phyloP scores from a whole-genome alignment of 192 early-diverging fungal genomes.

The Geranomyces michiganensis region DNA sequence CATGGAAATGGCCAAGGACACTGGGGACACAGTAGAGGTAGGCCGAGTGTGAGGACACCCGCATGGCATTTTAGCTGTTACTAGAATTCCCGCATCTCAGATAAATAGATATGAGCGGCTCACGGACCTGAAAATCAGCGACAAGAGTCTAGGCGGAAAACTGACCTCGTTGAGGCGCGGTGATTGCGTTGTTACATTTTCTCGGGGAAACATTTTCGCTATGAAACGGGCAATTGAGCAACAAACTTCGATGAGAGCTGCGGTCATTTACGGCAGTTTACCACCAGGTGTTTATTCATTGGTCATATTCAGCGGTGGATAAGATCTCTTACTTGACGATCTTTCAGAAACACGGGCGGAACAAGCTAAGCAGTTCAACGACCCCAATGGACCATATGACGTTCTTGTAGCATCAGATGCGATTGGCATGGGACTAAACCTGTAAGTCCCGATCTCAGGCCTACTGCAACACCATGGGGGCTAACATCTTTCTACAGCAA shows the following conservation, averaged over 20 bases:
- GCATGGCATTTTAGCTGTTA: too few species aligned
- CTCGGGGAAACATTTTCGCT: slow-evolving; percentile 75
- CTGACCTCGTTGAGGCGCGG: slow-evolving; percentile 69
- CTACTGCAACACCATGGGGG: slow-evolving; percentile 9
- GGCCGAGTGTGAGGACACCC: too few species aligned
- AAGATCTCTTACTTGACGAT: background rate
- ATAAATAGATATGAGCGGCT: slow-evolving; percentile 78
- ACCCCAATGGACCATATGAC: slow-evolving; percentile 71
- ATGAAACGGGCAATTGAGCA: slow-evolving; percentile 78
- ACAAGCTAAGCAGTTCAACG: slow-evolving; percentile 92
- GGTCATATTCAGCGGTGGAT: background rate
- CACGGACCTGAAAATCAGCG: slow-evolving; percentile 62
- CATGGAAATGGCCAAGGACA: slow-evolving; percentile 64
- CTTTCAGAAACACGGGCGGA: slow-evolving; percentile 73
- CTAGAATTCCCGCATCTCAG: background rate
- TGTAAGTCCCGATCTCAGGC: slow-evolving; percentile 41
- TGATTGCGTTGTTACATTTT: slow-evolving; percentile 92
- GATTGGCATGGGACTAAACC: slow-evolving; percentile 95
- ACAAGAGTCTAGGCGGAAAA: slow-evolving; percentile 57
- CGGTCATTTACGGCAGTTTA: slow-evolving; percentile 89
- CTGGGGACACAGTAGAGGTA: slow-evolving; percentile 79
- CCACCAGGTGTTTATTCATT: slow-evolving; percentile 60
- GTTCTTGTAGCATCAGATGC: slow-evolving; percentile 95
- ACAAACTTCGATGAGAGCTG: slow-evolving; percentile 72
- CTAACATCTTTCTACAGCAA: slow-evolving; percentile 48